Evolutionary conservation across 2,329 filamentous ascomycete species (phyloP).

Genomic region (Xylaria sp.): DNA sequence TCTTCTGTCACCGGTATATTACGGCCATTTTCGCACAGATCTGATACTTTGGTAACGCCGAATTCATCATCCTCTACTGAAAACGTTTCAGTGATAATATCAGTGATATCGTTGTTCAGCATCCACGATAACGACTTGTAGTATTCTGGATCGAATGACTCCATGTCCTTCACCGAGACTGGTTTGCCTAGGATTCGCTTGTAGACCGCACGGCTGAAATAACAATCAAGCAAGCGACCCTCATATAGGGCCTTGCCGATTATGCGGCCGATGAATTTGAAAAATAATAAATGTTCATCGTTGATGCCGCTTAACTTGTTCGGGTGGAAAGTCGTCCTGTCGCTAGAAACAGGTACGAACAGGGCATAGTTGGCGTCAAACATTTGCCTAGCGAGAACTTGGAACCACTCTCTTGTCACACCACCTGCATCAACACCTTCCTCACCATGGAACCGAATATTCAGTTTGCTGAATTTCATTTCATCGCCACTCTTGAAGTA

Average conservation of each 20-base stretch:
- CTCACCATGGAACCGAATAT: conserved; percentile 95
- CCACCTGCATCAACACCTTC: conserved; percentile 98
- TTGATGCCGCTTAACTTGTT: conserved; percentile 96
- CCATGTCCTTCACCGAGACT: conserved; percentile 99
- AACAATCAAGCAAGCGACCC: conserved; percentile 93
- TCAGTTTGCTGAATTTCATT: conserved; percentile 99
- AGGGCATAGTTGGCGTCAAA: conserved; percentile 98
- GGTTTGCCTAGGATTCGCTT: conserved; percentile 95
- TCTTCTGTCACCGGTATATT: conserved; percentile 96
- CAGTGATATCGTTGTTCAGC: conserved; percentile 97
- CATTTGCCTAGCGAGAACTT: conserved; percentile 96
- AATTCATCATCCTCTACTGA: conserved; percentile 95
- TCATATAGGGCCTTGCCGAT: conserved; percentile 99
- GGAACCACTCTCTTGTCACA: conserved; percentile 99
- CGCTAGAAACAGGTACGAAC: conserved; percentile 95
- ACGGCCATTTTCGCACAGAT: conserved; percentile 86
- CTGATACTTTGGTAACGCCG: conserved; percentile 86
- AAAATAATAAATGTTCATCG: conserved; percentile 94
- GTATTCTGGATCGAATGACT: conserved; percentile 97
- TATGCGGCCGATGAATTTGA: conserved; percentile 98
- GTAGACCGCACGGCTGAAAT: conserved; percentile 98
- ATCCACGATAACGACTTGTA: conserved; percentile 99
- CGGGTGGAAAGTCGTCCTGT: conserved; percentile 98
- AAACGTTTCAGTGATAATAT: conserved; percentile 96
- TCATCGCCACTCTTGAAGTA: conserved; percentile 97